Evolutionary conservation across 116 monocot species (phyloP).

Genomic region (Cymodocea nodosa): DNA sequence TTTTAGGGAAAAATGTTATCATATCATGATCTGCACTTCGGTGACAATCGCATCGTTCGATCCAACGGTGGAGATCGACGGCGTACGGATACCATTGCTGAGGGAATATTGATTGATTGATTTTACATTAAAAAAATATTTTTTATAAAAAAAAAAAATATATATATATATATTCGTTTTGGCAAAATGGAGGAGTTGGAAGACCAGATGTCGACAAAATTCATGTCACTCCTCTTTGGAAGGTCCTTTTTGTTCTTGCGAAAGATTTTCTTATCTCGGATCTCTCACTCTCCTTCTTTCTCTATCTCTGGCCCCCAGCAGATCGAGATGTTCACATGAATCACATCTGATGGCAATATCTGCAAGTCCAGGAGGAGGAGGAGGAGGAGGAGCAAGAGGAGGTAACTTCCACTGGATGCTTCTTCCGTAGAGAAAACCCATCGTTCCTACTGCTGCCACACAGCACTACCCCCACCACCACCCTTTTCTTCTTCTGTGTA

Average conservation of each 20-base stretch:
- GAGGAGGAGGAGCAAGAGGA: background rate
- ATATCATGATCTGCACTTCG: no score
- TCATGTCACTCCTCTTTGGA: constrained; percentile 52
- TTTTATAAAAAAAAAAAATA: background rate
- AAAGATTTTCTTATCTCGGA: constrained; percentile 34
- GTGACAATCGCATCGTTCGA: no score
- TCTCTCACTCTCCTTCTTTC: constrained; percentile 9
- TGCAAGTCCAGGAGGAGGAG: background rate
- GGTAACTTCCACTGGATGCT: no score
- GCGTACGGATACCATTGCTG: no score
- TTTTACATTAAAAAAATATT: no score
- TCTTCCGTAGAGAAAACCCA: constrained; percentile 2
- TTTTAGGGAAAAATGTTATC: no score
- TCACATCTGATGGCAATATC: constrained; percentile 14
- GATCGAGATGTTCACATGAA: constrained; percentile 13
- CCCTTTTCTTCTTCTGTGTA: background rate
- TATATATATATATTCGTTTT: background rate
- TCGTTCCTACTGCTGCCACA: background rate
- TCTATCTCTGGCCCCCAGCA: constrained; percentile 23
- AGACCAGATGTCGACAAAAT: constrained; percentile 71
- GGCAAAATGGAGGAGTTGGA: constrained; percentile 4
- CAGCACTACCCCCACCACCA: no score
- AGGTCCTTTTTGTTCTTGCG: constrained; percentile 38
- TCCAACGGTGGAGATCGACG: no score
- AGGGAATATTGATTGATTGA: no score